Evolutionary conservation across 176 grass and related monocot genomes (phyloP).

Genomic region (Triticum aestivum): IWGSC_CS_RefSeq_v2.1 NC_057799.1:642164224-642164723

Average conservation of each 20-base stretch:
- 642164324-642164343: conserved; percentile 61
- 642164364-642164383: conserved; percentile 75
- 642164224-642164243: conserved; percentile 53
- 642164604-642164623: conserved; percentile 38
- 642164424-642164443: conserved; percentile 46
- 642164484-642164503: conserved; percentile 68
- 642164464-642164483: conserved; percentile 83
- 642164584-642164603: conserved; percentile 82
- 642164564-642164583: conserved; percentile 80
- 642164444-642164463: conserved; percentile 87
- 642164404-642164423: conserved; percentile 52
- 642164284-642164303: conserved; percentile 32
- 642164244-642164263: conserved; percentile 63
- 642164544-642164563: conserved; percentile 66
- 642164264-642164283: conserved; percentile 82
- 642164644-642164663: conserved; percentile 31
- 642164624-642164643: not conserved
- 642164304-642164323: conserved; percentile 64
- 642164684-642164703: not conserved
- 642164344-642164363: conserved; percentile 80
- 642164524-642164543: conserved; percentile 94
- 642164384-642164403: conserved; percentile 84
- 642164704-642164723: conserved; percentile 15
- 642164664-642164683: not conserved
- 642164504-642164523: conserved; percentile 78